Base-by-base conservation (phyloP, 2,329 filamentous ascomycete genomes). In the Teratosphaeria pseudoeucalypti region DNA sequence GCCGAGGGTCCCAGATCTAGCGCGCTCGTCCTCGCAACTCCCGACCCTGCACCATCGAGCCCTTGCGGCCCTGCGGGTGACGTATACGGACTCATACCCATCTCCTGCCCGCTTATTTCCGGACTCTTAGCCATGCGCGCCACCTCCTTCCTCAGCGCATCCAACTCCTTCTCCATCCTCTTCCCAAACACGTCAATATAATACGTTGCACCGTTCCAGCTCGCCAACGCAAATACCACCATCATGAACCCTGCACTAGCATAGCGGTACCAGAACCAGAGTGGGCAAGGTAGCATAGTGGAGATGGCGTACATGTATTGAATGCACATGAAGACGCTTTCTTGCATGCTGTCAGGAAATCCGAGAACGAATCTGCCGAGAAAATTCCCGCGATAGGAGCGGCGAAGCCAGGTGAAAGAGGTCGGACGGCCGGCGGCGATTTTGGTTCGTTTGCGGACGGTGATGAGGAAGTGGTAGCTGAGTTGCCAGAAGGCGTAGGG, bases 131-230 rank as follows among this genome's bases (percentile, higher is more conserved):
- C 61, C 66, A 70, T 67, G 11, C 67, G 59, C 16, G 65, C 65
- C 9, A 99, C 91, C 70, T 99, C 94, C 58, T 84, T 84, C 75
- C 88, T 92, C 76, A 99, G 82, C 57, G 87, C 82, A 72, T 99
- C 92, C 12, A 99, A 80, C 74, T 99, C 94, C 71, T 92, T 96
- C 78, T 99, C 90, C 79, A 99, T 97, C 2, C 92, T 85, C 68
- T 89, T 95, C 58, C 95, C 94, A 72, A 97, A 99, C 1, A 97
- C 90, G 68, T 99, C 94, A 70, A 99, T 97, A 75, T 99, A 99
- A 74, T 89, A 99, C 0, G 92, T 97, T 19, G 94, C 90, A 34
- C 94, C 94, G 67, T 99, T 99, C 78, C 96, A 95, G 59, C 96
- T 88, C 67, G 90, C 95, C 91, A 92, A 96, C 52, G 85, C 81